phyloP scores from a whole-genome alignment of 345 rosid genomes.

The Populus pruinosa region DNA sequence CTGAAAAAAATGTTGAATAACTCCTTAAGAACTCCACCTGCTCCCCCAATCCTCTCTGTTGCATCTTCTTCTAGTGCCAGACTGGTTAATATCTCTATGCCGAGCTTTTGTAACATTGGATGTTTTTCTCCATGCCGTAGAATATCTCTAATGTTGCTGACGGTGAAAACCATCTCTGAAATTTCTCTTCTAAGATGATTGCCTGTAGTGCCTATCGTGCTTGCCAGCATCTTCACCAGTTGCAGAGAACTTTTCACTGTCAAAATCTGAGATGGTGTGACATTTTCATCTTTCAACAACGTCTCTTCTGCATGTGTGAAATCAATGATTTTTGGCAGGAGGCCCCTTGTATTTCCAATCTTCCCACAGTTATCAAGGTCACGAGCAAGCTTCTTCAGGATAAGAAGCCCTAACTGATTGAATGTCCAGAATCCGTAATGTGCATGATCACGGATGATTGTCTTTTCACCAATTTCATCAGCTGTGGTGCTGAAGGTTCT shows the following conservation, averaged over 20 bases:
- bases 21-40: slow-evolving; percentile 80
- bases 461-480: slow-evolving; percentile 70
- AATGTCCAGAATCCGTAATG: slow-evolving; percentile 64
- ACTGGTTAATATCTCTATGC: slow-evolving; percentile 66
- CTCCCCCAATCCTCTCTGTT: slow-evolving; percentile 73
- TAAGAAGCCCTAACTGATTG: slow-evolving; percentile 73
- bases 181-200: slow-evolving; percentile 70
- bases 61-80: slow-evolving; percentile 74
- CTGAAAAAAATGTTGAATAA: slow-evolving; percentile 66
- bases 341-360: slow-evolving; percentile 86
- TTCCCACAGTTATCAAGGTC: slow-evolving; percentile 91
- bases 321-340: slow-evolving; percentile 75
- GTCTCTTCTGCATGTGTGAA: slow-evolving; percentile 59
- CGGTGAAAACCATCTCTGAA: slow-evolving; percentile 82
- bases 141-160: slow-evolving; percentile 76
- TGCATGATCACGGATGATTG: slow-evolving; percentile 35
- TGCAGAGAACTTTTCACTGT: slow-evolving; percentile 75
- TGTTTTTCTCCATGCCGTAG: slow-evolving; percentile 62
- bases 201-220: slow-evolving; percentile 75
- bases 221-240: slow-evolving; percentile 74
- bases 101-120: slow-evolving; percentile 61
- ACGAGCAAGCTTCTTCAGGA: slow-evolving; percentile 73
- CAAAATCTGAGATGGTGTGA: slow-evolving; percentile 47
- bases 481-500: slow-evolving; percentile 47
- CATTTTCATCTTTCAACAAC: slow-evolving; percentile 46